Conservation (phyloP, 306 rosid species). For the Cucurbita ficifolia region DNA sequence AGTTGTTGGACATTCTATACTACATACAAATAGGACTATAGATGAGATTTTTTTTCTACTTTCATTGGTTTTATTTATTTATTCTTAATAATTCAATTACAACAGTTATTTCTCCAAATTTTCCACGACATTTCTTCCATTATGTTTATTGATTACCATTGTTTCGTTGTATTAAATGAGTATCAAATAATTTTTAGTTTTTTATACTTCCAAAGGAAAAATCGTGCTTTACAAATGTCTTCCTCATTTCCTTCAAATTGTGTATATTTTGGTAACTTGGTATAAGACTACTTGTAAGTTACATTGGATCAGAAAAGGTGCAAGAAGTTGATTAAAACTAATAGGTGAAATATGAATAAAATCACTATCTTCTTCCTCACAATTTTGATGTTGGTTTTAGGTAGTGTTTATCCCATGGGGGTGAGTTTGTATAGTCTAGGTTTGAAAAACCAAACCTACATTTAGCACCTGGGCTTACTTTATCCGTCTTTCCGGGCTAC, state of each 20-base stretch:
- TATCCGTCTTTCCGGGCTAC: neutral
- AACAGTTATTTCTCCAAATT: no score
- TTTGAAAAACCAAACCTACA: neutral
- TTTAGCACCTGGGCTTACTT: neutral
- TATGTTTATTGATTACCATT: neutral
- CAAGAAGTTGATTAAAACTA: neutral
- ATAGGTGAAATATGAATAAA: neutral
- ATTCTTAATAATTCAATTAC: no score
- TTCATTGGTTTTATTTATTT: no score
- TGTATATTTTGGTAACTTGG: neutral
- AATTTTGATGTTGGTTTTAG: neutral
- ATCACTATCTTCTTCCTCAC: neutral
- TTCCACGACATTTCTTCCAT: neutral
- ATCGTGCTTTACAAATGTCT: neutral
- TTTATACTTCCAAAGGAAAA: neutral
- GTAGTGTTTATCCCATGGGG: neutral
- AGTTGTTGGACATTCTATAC: neutral
- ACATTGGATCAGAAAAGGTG: neutral
- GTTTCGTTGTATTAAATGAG: neutral
- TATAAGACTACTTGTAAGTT: neutral
- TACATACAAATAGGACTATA: no score
- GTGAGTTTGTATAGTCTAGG: neutral
- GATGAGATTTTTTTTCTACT: no score
- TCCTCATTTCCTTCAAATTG: neutral
- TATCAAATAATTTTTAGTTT: neutral